Evolutionary conservation across 768 basidiomycete genomes (phyloP), one percentile per base, ranked within the genome.

Genomic region (Trametes elegans): DNA sequence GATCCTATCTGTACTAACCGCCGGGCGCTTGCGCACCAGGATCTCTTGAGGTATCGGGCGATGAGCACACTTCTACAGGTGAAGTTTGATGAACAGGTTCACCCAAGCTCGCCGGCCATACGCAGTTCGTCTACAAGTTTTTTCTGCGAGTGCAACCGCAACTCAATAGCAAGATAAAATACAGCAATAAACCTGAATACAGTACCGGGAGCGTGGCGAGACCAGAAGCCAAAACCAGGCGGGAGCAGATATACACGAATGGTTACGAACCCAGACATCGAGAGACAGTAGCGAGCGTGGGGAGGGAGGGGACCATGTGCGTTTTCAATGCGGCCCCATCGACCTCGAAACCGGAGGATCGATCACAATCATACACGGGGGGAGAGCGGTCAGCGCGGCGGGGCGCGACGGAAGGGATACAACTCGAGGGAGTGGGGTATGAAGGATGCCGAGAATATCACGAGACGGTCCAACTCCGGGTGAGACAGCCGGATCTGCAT

Each of bases 121-220:
- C 1, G 16, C 21, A 13, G 6, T 21, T 14, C 34, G 24, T 41
- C 18, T 14, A 43, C n/a, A 23, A 35, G 31, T 18, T 11, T 26
- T 21, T 34, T 50, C 26, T 13, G n/a, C 26, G 50, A 34, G 35
- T 24, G 46, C 38, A 42, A 40, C 21, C 18, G 34, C 46, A 31
- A 45, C 32, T 39, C 36, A 36, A 35, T 31, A 21, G n/a, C 44
- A 44, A 40, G 38, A 59, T 59, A 59, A 36, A 46, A 59, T 59
- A 59, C 57, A 59, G 47, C 41, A 54, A 48, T 59, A 46, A 59
- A 54, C 49, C 53, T 48, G 52, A 36, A 49, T 59, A 54, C 52
- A 59, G 52, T 59, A 53, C 41, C 48, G 46, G 50, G 28, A 35
- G 47, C 47, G 32, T 36, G 41, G 43, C 26, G 41, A 28, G 42